Percentiles rank a stretch among this genome's conserved stretches.
These are phyloP conservation scores for Phylloboletellus chloephorus DNA, from an alignment of 1,284 basidiomycete species.

Conservation along the genomic window DNA sequence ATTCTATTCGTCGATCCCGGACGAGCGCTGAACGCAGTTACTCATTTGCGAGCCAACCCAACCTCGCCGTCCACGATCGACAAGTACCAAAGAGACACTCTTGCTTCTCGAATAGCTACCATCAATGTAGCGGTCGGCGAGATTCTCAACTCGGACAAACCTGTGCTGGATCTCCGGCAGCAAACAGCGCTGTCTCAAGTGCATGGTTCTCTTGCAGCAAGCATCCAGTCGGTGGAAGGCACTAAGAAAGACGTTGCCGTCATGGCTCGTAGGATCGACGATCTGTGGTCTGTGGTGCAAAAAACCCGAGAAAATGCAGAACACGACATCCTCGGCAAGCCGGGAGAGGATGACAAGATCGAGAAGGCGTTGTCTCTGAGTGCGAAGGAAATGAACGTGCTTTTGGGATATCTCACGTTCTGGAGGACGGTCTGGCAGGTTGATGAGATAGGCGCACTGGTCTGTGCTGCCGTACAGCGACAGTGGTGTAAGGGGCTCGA, in stretches of 20 bases:
- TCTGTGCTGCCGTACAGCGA: conserved; percentile 48
- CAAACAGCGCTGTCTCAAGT: conserved; percentile 33
- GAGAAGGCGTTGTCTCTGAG: conserved; percentile 46
- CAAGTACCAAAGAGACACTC: conserved; percentile 57
- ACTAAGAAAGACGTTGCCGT: conserved; percentile 29
- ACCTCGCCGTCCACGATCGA: conserved; percentile 48
- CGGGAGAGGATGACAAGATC: conserved; percentile 38
- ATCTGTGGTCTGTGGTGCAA: conserved; percentile 34
- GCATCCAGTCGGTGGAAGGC: conserved; percentile 28
- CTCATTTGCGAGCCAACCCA: conserved; percentile 41
- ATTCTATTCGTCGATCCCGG: conserved; percentile 52
- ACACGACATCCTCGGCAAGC: conserved; percentile 35
- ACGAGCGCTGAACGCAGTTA: conserved; percentile 50
- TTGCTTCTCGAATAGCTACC: conserved; percentile 50
- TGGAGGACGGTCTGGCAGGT: conserved; percentile 62
- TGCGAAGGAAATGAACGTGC: conserved; percentile 43
- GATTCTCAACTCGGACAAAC: conserved; percentile 24
- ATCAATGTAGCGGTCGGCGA: conserved; percentile 40
- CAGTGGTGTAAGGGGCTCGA: conserved; percentile 67
- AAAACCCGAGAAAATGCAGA: conserved; percentile 31
- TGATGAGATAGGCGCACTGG: conserved; percentile 63
- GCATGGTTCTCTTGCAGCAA: conserved; percentile 33
- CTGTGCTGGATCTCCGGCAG: conserved; percentile 21
- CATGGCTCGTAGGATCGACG: conserved; percentile 26
- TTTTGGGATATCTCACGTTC: conserved; percentile 59